Evolutionary conservation across 768 basidiomycete genomes (phyloP), one percentile per base, ranked within the genome.

Genomic region (Mycena leptocephala): DNA sequence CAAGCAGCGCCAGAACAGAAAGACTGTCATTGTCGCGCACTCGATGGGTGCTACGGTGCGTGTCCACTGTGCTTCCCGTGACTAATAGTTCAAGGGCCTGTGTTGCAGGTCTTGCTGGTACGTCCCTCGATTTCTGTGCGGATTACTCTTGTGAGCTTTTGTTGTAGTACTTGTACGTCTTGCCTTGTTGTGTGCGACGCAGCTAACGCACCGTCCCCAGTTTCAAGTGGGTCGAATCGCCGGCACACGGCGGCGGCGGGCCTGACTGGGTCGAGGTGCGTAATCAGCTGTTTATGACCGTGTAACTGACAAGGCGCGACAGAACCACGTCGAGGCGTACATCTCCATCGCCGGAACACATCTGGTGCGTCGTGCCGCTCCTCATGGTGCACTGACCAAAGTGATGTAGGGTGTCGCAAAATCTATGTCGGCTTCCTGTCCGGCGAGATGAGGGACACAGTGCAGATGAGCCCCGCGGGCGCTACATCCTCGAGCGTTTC

Each of bases 161-260:
- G 13, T 14, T 79, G 35, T 81, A 97, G 96, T 97, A 97, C 82
- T 97, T 97, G 97, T 97, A 83, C 85, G 96, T 77, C 48, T 30
- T 55, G 26, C 28, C 28, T 33, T 32, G 62, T 46, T 35, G 5
- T 53, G 18, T 16, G 56, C 16, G 33, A 39, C 56, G 33, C 58
- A 75, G 79, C 68, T 79, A 69, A 58, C 43, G 71, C 4, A 53
- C 35, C 37, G 32, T 28, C 46, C 55, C 1, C 73, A 97, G 97
- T 82, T 90, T 97, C 81, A 98, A 98, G 87, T 99, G 98, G 98
- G 97, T 98, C 0, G 98, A 99, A 85, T 95, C 96, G 1, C 93
- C 93, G 11, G 86, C 89, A 53, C 92, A 94, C 77, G 97, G 97
- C 10, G 89, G 90, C 2, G 98, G 97, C 18, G 98, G 97, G 3